phyloP scores from a whole-genome alignment of 2,329 filamentous ascomycete genomes.

The Zymoseptoria brevis region DNA sequence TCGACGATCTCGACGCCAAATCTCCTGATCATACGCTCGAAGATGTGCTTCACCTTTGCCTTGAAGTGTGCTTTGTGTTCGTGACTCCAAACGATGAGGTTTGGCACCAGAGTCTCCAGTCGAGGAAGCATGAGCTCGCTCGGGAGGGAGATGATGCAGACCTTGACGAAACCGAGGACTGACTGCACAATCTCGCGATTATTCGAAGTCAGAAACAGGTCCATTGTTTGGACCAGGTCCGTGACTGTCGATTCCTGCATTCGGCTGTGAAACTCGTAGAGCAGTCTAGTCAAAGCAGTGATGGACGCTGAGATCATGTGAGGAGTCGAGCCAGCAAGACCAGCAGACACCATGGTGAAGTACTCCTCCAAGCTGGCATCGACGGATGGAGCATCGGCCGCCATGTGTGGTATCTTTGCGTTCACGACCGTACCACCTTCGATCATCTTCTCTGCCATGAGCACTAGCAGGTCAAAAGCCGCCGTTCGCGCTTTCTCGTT shows the following conservation, averaged over 20 bases:
- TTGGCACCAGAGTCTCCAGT: conserved; percentile 70
- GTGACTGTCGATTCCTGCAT: conserved; percentile 62
- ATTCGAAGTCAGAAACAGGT: conserved; percentile 90
- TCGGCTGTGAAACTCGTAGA: conserved; percentile 77
- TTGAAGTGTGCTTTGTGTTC: conserved; percentile 98
- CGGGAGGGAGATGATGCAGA: conserved; percentile 81
- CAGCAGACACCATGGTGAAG: conserved; percentile 96
- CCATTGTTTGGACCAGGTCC: conserved; percentile 88
- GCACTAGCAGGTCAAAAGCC: conserved; percentile 82
- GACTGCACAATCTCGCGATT: conserved; percentile 95
- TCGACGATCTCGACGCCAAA: conserved; percentile 80
- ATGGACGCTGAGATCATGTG: conserved; percentile 99
- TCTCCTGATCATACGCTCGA: conserved; percentile 86
- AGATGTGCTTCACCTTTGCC: conserved; percentile 94
- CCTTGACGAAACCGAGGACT: conserved; percentile 92
- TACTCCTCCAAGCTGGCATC: conserved; percentile 85
- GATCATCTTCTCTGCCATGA: conserved; percentile 77
- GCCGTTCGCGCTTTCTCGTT: conserved; percentile 88
- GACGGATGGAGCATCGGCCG: conserved; percentile 63
- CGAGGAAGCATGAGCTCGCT: conserved; percentile 70
- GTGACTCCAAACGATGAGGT: conserved; percentile 91
- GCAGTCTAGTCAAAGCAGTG: conserved; percentile 82
- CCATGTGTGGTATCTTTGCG: conserved; percentile 80
- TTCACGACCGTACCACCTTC: conserved; percentile 72
- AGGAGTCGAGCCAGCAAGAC: conserved; percentile 82